A percentile compares a stretch with the other conserved stretches of the same genome.
Conservation (phyloP, 495 filamentous ascomycete genomes). For the Lepraria neglecta region DNA sequence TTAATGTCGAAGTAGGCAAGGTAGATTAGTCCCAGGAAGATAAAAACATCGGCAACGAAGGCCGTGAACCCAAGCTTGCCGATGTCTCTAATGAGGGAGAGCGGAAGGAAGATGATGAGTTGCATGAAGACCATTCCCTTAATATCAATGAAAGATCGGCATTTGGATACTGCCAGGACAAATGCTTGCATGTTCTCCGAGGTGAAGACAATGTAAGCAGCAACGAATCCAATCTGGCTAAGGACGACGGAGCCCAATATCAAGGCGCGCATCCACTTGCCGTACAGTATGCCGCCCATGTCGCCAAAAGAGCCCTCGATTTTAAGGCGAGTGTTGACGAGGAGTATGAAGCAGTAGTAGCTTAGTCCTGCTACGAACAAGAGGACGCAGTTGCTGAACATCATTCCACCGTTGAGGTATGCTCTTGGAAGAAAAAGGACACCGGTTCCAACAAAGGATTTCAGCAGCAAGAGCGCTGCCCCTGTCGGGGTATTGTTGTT, state of each 20-base stretch:
- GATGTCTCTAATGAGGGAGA: slow-evolving; percentile 91
- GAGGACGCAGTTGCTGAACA: slow-evolving; percentile 89
- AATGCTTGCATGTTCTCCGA: slow-evolving; percentile 94
- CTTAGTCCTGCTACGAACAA: slow-evolving; percentile 75
- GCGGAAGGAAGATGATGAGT: slow-evolving; percentile 84
- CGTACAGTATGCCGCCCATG: slow-evolving; percentile 87
- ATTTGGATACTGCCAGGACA: slow-evolving; percentile 74
- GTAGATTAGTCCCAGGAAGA: slow-evolving; percentile 83
- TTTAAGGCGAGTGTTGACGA: slow-evolving; percentile 78
- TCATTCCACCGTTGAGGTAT: slow-evolving; percentile 91
- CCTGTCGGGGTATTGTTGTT: slow-evolving; percentile 65
- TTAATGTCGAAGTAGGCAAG: slow-evolving; percentile 92
- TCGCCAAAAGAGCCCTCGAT: slow-evolving; percentile 91
- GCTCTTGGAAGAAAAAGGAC: slow-evolving; percentile 94
- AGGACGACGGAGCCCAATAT: slow-evolving; percentile 88
- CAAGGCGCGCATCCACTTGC: slow-evolving; percentile 76
- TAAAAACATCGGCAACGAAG: slow-evolving; percentile 87
- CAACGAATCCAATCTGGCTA: slow-evolving; percentile 90
- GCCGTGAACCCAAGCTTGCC: slow-evolving; percentile 88
- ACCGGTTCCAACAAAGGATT: slow-evolving; percentile 95
- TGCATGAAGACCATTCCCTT: slow-evolving; percentile 87
- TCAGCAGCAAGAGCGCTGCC: slow-evolving; percentile 77
- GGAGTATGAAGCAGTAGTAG: slow-evolving; percentile 92
- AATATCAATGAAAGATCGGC: slow-evolving; percentile 72
- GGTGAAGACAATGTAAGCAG: slow-evolving; percentile 98